Conservation (phyloP, 1,284 basidiomycete genomes). For the Ustilago trichophora region DNA sequence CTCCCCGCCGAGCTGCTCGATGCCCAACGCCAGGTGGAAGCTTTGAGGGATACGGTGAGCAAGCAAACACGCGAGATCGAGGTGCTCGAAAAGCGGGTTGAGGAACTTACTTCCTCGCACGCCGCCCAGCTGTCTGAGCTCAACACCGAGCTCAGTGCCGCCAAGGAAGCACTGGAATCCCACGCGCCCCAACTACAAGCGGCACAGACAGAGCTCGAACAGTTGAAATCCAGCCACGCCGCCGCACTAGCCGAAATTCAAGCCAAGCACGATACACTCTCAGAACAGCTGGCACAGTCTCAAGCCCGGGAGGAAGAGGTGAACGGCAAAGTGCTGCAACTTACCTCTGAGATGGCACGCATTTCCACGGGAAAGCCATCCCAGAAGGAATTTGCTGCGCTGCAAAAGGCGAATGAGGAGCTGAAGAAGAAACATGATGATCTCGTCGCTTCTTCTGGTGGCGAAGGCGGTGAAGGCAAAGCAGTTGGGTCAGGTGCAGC, state of each 20-base stretch:
- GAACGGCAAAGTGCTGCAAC: slow-evolving; percentile 28
- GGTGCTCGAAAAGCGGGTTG: slow-evolving; percentile 31
- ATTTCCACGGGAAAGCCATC: slow-evolving; percentile 26
- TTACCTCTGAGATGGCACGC: slow-evolving; percentile 32
- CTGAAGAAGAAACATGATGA: slow-evolving; percentile 40
- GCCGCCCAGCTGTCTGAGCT: slow-evolving; percentile 2
- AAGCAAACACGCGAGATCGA: slow-evolving; percentile 49
- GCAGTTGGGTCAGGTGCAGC: slow-evolving; percentile 4
- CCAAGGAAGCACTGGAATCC: slow-evolving; percentile 5
- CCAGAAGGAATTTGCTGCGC: slow-evolving; percentile 20
- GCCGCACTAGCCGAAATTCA: slow-evolving; percentile 18
- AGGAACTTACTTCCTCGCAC: slow-evolving; percentile 32
- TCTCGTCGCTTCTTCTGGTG: neutral
- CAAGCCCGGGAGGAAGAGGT: slow-evolving; percentile 14
- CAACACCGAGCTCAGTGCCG: slow-evolving; percentile 6
- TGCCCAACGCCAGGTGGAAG: slow-evolving; percentile 56
- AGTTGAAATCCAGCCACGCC: slow-evolving; percentile 20
- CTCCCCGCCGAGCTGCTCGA: slow-evolving; percentile 57
- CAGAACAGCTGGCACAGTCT: slow-evolving; percentile 9
- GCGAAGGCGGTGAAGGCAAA: neutral
- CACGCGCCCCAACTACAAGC: slow-evolving; percentile 22
- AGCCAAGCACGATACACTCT: slow-evolving; percentile 14
- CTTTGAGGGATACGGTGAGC: slow-evolving; percentile 47
- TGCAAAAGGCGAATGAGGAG: slow-evolving; percentile 32
- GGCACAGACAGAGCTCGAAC: slow-evolving; percentile 16